A percentile compares a stretch with the other conserved stretches of the same genome.
phyloP scores from a whole-genome alignment of 2,329 filamentous ascomycete species.

The Epichloe sp. region DNA sequence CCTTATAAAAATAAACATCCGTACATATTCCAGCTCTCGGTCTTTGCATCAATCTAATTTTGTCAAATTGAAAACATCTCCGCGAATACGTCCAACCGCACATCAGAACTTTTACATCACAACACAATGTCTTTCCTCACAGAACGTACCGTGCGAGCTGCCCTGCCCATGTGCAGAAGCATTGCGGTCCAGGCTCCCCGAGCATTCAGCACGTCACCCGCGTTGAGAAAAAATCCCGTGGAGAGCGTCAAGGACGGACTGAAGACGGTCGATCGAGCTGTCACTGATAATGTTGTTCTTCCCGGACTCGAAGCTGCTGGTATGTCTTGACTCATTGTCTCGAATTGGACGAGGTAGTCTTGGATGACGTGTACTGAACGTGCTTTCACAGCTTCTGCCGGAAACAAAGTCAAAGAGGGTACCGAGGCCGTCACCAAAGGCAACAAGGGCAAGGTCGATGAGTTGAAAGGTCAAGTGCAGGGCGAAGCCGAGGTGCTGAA shows the following conservation, averaged over 20 bases:
- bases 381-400: slow-evolving; percentile 19
- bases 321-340: slow-evolving; percentile 22
- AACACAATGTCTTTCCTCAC: slow-evolving; percentile 40
- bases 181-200: slow-evolving; percentile 28
- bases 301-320: slow-evolving; percentile 46
- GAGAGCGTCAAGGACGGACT: slow-evolving; percentile 46
- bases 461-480: slow-evolving; percentile 20
- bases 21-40: not conserved
- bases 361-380: too few relatives aligned
- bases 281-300: slow-evolving; percentile 48
- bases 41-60: not conserved
- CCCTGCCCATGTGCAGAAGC: slow-evolving; percentile 24
- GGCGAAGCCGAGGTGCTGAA: slow-evolving; percentile 19
- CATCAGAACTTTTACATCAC: slow-evolving; percentile 3
- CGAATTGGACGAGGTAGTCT: too few relatives aligned
- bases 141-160: slow-evolving; percentile 30
- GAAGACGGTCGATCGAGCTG: slow-evolving; percentile 45
- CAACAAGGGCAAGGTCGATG: slow-evolving; percentile 21
- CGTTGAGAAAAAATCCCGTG: slow-evolving; percentile 32
- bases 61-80: not conserved
- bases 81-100: not conserved
- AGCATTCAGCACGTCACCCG: slow-evolving; percentile 35
- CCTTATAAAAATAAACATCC: not conserved
- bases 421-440: slow-evolving; percentile 19
- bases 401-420: slow-evolving; percentile 35